These are phyloP conservation scores for Xylaria sp. DNA, from an alignment of 2,329 filamentous ascomycete genomes.

Conservation along the genomic window DNA sequence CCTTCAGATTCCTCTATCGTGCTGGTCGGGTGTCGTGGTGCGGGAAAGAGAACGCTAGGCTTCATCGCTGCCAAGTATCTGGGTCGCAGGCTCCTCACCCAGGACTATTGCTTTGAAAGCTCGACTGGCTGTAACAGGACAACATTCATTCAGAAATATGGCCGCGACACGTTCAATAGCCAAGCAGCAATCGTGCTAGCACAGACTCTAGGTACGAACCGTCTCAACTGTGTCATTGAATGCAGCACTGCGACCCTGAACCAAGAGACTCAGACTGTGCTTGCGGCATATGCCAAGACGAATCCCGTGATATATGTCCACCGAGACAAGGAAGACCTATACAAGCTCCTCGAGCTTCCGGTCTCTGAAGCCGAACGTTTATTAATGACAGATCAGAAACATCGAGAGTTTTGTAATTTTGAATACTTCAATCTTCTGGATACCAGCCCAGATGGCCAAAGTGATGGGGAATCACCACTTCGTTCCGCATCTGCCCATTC, in stretches of 20 bases:
- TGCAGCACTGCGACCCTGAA: slow-evolving; percentile 73
- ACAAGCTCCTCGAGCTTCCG: slow-evolving; percentile 62
- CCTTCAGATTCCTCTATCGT: slow-evolving; percentile 73
- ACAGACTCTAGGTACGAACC: slow-evolving; percentile 67
- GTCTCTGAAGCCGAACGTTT: slow-evolving; percentile 64
- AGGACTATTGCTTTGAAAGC: slow-evolving; percentile 74
- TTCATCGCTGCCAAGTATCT: slow-evolving; percentile 77
- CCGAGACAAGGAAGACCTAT: slow-evolving; percentile 71
- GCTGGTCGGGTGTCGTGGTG: slow-evolving; percentile 75
- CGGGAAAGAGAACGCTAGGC: slow-evolving; percentile 76
- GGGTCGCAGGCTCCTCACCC: slow-evolving; percentile 72
- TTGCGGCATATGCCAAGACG: slow-evolving; percentile 68
- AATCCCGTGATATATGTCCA: slow-evolving; percentile 77
- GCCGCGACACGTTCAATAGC: slow-evolving; percentile 68
- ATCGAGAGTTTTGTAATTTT: slow-evolving; percentile 73
- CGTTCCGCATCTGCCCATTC: slow-evolving; percentile 61
- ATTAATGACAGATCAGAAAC: slow-evolving; percentile 63
- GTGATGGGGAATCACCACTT: slow-evolving; percentile 49
- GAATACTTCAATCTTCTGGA: slow-evolving; percentile 77
- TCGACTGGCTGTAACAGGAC: slow-evolving; percentile 69
- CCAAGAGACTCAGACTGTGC: slow-evolving; percentile 65
- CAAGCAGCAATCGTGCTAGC: slow-evolving; percentile 71
- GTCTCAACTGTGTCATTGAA: slow-evolving; percentile 72
- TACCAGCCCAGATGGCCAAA: slow-evolving; percentile 49
- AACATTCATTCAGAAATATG: slow-evolving; percentile 69